Percentiles rank a stretch among this genome's conserved stretches.
These are phyloP conservation scores for Hypholoma fasciculare DNA, from an alignment of 768 basidiomycete species.

Conservation along the genomic window DNA sequence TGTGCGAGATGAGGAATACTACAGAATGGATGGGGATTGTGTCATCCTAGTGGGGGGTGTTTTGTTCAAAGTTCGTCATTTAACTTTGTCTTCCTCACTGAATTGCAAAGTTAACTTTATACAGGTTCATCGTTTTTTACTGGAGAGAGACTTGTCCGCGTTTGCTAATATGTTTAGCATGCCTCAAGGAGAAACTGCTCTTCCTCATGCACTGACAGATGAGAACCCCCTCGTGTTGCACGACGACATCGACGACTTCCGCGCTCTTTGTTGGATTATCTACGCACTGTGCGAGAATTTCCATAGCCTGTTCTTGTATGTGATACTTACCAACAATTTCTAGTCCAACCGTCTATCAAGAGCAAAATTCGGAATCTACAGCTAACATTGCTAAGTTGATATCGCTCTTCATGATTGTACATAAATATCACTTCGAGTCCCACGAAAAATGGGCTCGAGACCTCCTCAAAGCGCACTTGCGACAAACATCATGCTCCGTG, in stretches of 20 bases:
- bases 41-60: constrained; percentile 10
- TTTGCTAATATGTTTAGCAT: constrained; percentile 15
- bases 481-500: too few relatives aligned
- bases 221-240: constrained; percentile 14
- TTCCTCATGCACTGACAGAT: constrained; percentile 4
- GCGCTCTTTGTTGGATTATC: constrained; percentile 19
- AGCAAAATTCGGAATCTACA: neutral
- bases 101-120: neutral
- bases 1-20: constrained; percentile 6
- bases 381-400: neutral
- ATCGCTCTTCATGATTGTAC: neutral
- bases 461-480: neutral
- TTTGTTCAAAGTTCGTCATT: constrained; percentile 15
- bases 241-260: constrained; percentile 15
- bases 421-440: constrained; percentile 10
- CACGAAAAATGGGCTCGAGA: constrained; percentile 5
- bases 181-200: neutral
- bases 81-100: neutral
- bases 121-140: constrained; percentile 13
- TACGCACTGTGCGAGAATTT: constrained; percentile 16
- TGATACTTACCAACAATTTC: neutral
- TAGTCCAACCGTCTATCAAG: neutral
- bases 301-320: neutral
- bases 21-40: constrained; percentile 11
- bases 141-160: constrained; percentile 8